These are phyloP conservation scores for Aspergillus novofumigatus DNA, from an alignment of 2,329 filamentous ascomycete genomes.

Conservation along the genomic window DNA sequence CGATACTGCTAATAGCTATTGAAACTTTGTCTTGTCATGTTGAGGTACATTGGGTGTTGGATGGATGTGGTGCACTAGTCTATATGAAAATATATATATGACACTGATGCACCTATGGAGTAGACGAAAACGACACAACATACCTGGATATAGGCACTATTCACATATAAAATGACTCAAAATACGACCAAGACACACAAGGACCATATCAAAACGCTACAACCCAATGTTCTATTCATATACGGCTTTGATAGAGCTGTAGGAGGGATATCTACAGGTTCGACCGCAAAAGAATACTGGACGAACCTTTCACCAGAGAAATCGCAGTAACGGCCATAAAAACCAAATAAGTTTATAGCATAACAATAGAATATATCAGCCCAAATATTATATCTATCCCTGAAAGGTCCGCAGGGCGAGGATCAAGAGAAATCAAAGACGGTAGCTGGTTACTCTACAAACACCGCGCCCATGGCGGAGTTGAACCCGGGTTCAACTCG, in stretches of 20 bases:
- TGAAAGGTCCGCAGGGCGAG: neutral
- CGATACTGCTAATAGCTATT: neutral
- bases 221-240: neutral
- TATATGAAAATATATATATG: neutral
- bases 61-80: neutral
- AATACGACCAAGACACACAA: neutral
- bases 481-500: neutral
- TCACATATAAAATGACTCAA: rapidly evolving
- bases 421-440: neutral
- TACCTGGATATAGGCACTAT: neutral
- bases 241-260: neutral
- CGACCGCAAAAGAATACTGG: neutral
- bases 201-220: rapidly evolving
- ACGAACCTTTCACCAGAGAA: neutral
- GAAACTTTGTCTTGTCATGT: neutral
- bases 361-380: neutral
- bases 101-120: neutral
- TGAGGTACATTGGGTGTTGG: neutral
- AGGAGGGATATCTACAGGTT: neutral
- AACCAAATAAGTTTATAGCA: neutral
- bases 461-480: neutral
- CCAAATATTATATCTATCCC: neutral
- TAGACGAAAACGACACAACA: neutral
- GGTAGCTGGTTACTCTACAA: neutral
- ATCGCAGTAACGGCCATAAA: neutral